Percentiles rank a stretch among this genome's conserved stretches.
phyloP scores from a whole-genome alignment of 768 basidiomycete species.

The Podaxis sp. region DNA sequence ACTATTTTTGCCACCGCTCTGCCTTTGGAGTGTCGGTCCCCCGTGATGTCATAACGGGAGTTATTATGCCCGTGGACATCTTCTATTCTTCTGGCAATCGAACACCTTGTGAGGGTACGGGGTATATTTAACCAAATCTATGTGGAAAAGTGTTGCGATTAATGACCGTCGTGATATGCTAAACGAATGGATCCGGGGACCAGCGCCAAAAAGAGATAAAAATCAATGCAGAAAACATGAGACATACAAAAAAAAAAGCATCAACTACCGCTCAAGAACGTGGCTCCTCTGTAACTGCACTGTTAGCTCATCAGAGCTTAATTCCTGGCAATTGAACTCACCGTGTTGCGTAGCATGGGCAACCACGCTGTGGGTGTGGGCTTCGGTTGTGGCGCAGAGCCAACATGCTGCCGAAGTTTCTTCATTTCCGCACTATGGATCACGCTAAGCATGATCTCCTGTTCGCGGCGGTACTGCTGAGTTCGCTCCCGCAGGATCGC shows the following conservation, averaged over 20 bases:
- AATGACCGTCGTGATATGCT: background rate
- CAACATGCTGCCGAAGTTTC: conserved; percentile 56
- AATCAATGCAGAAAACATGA: conserved; percentile 1
- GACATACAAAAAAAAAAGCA: background rate
- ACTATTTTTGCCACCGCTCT: background rate
- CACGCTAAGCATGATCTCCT: conserved; percentile 74
- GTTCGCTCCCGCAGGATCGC: conserved; percentile 51
- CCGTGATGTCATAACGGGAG: conserved; percentile 6
- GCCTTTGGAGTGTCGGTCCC: background rate
- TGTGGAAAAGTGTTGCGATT: background rate
- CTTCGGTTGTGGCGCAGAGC: conserved; percentile 39
- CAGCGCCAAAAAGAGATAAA: conserved; percentile 3
- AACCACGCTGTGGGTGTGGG: conserved; percentile 60
- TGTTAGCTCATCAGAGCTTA: background rate
- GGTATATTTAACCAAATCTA: conserved; percentile 2
- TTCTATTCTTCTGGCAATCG: background rate
- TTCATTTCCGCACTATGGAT: conserved; percentile 70
- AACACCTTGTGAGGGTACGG: background rate
- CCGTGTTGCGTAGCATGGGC: conserved; percentile 56
- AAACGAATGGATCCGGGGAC: conserved; percentile 1
- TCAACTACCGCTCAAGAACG: conserved; percentile 13
- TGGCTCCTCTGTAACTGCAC: conserved; percentile 16
- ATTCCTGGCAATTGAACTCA: conserved; percentile 18
- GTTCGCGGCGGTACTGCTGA: conserved; percentile 66
- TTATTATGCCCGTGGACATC: background rate